A percentile compares a stretch with the other conserved stretches of the same genome.
These are phyloP conservation scores for Collybiopsis confluens DNA, from an alignment of 768 basidiomycete genomes.

Conservation along the genomic window DNA sequence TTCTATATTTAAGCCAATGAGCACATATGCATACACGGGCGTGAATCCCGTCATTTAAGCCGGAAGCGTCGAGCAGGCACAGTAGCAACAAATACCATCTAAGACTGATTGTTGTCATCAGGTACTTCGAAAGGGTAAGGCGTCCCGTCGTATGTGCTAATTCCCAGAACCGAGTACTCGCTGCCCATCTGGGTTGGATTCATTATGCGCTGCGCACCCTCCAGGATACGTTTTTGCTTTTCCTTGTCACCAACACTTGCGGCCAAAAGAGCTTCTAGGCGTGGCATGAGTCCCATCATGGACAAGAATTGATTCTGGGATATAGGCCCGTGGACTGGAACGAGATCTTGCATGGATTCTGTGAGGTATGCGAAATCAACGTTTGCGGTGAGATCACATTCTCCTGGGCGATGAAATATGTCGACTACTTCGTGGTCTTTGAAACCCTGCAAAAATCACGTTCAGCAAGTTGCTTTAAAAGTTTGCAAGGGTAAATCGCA, in stretches of 20 bases:
- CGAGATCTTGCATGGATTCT: conserved; percentile 64
- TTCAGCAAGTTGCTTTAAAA: too few species aligned
- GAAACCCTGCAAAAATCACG: conserved; percentile 86
- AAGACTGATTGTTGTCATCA: not conserved
- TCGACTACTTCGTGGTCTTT: conserved; percentile 82
- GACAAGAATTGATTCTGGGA: conserved; percentile 73
- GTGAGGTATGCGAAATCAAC: conserved; percentile 90
- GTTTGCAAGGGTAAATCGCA: conserved; percentile 37
- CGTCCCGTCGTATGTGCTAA: conserved; percentile 23
- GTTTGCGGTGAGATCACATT: conserved; percentile 92
- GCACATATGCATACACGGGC: too few species aligned
- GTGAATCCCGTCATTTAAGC: too few species aligned
- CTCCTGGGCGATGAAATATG: conserved; percentile 79
- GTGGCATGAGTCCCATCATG: conserved; percentile 69
- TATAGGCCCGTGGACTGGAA: conserved; percentile 60
- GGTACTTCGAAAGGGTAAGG: not conserved
- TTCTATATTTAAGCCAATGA: too few species aligned
- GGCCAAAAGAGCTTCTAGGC: conserved; percentile 39
- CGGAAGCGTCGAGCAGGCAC: too few species aligned
- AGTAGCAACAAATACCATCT: too few species aligned
- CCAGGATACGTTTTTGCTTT: conserved; percentile 46
- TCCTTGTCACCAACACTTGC: conserved; percentile 38
- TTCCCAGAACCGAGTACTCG: conserved; percentile 80
- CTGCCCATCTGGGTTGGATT: conserved; percentile 82
- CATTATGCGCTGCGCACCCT: conserved; percentile 67